phyloP scores from a whole-genome alignment of 805 yeast species.

The Maudiozyma saulgeensis region DNA sequence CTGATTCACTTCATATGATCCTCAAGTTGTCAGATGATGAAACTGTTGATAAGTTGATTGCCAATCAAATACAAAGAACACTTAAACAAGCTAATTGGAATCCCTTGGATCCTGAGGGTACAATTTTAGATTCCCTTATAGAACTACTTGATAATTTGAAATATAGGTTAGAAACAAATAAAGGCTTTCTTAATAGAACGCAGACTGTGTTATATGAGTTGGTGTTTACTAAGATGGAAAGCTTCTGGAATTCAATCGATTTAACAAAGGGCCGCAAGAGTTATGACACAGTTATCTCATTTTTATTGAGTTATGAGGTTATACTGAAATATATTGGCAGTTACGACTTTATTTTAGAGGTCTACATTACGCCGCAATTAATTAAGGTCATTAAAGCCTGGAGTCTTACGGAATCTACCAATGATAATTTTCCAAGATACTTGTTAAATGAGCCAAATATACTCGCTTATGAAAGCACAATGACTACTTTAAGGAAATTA shows the following conservation, averaged over 20 bases:
- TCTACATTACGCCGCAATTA: slow-evolving; percentile 33
- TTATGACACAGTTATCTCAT: slow-evolving; percentile 5
- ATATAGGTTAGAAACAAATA: slow-evolving; percentile 13
- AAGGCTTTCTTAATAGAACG: slow-evolving; percentile 13
- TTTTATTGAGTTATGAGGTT: slow-evolving; percentile 14
- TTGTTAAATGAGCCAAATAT: slow-evolving; percentile 15
- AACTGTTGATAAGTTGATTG: slow-evolving; percentile 12
- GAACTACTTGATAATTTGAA: slow-evolving; percentile 10
- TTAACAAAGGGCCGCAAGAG: slow-evolving; percentile 2
- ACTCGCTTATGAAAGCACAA: slow-evolving; percentile 2
- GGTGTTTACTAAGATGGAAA: slow-evolving; percentile 5
- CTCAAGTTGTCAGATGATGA: slow-evolving; percentile 12
- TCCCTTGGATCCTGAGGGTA: slow-evolving; percentile 4
- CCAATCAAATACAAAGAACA: slow-evolving; percentile 6
- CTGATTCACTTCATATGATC: slow-evolving; percentile 4
- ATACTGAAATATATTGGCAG: slow-evolving; percentile 15
- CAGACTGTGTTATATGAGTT: slow-evolving; percentile 17
- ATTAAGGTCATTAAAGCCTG: slow-evolving; percentile 29
- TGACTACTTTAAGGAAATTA: not conserved
- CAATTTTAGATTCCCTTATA: slow-evolving; percentile 2
- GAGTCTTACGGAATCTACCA: slow-evolving; percentile 14
- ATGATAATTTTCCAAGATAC: slow-evolving; percentile 6
- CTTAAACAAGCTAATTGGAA: slow-evolving; percentile 6
- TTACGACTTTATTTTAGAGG: slow-evolving; percentile 21
- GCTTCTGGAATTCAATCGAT: slow-evolving; percentile 8